Evolutionary conservation across 1,284 basidiomycete species (phyloP), one percentile per base, ranked within the genome.

Genomic region (Cutaneotrichosporon cutaneum): DNA sequence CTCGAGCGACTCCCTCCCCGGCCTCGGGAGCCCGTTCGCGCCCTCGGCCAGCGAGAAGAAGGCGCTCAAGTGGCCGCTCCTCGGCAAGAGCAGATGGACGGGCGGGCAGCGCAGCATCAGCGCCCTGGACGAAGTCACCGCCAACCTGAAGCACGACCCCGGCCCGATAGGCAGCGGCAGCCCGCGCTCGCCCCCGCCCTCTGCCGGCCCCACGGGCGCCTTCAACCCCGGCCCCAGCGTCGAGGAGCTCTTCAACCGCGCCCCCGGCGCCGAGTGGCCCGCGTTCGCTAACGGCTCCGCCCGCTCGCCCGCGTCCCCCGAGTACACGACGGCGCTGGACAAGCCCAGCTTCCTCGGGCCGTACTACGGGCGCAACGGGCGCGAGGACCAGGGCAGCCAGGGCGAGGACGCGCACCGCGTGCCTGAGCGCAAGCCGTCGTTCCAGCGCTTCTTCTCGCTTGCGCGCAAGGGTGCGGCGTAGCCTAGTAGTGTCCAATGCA

Each of bases 11-110:
- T 74, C 73, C 30, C 66, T 66, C 2, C 64, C 64, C 5, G 53
- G 59, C 21, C 59, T 77, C 32, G 62, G 61, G 48, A 72, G 70
- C 22, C 70, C 76, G 4, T 79, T 79, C 51, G 75, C 77, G 3
- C 77, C 77, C 10, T 74, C 72, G 22, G 74, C 72, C 2, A 71
- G 67, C 14, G 77, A 79, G 66, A 77, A 79, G 68, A 72, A 73
- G 56, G 73, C 73, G 26, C 68, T 79, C 33, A 74, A 76, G 56
- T 78, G 75, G 77, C 72, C 71, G 21, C 71, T 76, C 18, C 63
- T 78, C 33, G 60, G 62, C 50, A 72, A 72, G 60, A 54, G 59
- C 22, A 65, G 67, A 50, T 69, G 69, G 66, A 57, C 62, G n/a
- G 56, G 63, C 45, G 61, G 63, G 47, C 26, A 51, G 24, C 52